phyloP scores from a whole-genome alignment of 257 asterid genomes.

The Nicotiana undulata region DNA sequence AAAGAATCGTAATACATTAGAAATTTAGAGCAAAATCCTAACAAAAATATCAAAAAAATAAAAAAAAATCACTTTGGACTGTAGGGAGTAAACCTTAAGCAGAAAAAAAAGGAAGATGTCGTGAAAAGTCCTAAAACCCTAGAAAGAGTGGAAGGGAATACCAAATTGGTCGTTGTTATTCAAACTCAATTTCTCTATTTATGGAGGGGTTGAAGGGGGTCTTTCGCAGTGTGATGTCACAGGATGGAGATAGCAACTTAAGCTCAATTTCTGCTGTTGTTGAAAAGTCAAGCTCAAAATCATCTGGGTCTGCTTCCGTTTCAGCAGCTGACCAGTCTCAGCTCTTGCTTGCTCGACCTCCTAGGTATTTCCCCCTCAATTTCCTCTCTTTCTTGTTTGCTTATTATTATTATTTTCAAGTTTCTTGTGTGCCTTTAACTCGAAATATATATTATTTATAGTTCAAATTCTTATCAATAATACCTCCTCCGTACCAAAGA shows the following conservation, averaged over 20 bases:
- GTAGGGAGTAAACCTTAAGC: too few relatives aligned
- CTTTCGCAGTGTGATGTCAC: constrained; percentile 37
- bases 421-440: too few relatives aligned
- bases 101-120: too few relatives aligned
- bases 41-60: too few relatives aligned
- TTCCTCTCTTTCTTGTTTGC: neutral
- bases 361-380: constrained; percentile 26
- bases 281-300: constrained; percentile 34
- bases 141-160: neutral
- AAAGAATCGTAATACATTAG: too few relatives aligned
- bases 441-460: too few relatives aligned
- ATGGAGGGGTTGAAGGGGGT: constrained; percentile 54
- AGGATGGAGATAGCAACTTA: constrained; percentile 30
- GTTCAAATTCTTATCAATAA: too few relatives aligned
- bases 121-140: neutral
- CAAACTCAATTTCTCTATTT: neutral
- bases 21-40: too few relatives aligned
- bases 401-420: too few relatives aligned
- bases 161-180: neutral
- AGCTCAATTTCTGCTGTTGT: constrained; percentile 34
- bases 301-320: constrained; percentile 26
- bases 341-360: constrained; percentile 35
- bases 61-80: too few relatives aligned
- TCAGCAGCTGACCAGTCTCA: constrained; percentile 33
- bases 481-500: too few relatives aligned